Evolutionary conservation across 2,329 filamentous ascomycete genomes (phyloP).

Genomic region (Rosellinia necatrix): DNA sequence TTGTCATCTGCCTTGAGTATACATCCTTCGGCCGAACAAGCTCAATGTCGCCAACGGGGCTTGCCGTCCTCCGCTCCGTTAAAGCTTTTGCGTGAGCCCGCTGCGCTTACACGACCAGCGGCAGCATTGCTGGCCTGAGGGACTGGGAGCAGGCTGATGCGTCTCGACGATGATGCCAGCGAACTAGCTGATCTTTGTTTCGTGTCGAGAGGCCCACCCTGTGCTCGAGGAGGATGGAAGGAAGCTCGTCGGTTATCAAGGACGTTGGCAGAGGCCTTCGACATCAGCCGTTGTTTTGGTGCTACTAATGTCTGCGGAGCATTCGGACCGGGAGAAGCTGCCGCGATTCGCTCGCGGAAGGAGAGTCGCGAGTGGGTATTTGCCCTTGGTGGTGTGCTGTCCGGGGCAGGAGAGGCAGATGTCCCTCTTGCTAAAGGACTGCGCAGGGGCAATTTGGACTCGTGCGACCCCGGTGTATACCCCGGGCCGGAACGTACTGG

Average conservation of each 20-base stretch:
- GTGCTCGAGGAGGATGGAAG: constrained; percentile 53
- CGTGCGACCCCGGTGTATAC: constrained; percentile 47
- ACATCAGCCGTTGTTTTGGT: constrained; percentile 50
- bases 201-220: constrained; percentile 36
- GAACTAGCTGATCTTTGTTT: constrained; percentile 60
- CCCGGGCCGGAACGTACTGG: constrained; percentile 49
- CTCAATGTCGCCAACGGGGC: constrained; percentile 55
- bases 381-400: constrained; percentile 51
- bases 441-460: constrained; percentile 56
- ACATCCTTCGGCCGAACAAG: constrained; percentile 1
- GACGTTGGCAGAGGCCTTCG: constrained; percentile 51
- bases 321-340: constrained; percentile 55
- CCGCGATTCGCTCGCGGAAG: constrained; percentile 54
- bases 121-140: constrained; percentile 40
- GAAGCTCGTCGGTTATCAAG: constrained; percentile 56
- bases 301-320: constrained; percentile 51
- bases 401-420: constrained; percentile 54
- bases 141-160: constrained; percentile 60
- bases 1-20: background rate
- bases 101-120: constrained; percentile 25
- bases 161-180: constrained; percentile 52
- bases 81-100: constrained; percentile 39
- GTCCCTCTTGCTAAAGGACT: constrained; percentile 52
- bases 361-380: constrained; percentile 51
- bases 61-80: constrained; percentile 46